These are phyloP conservation scores for Mucor lusitanicus DNA, from an alignment of 371 early-diverging fungal genomes.

Conservation along the genomic window DNA sequence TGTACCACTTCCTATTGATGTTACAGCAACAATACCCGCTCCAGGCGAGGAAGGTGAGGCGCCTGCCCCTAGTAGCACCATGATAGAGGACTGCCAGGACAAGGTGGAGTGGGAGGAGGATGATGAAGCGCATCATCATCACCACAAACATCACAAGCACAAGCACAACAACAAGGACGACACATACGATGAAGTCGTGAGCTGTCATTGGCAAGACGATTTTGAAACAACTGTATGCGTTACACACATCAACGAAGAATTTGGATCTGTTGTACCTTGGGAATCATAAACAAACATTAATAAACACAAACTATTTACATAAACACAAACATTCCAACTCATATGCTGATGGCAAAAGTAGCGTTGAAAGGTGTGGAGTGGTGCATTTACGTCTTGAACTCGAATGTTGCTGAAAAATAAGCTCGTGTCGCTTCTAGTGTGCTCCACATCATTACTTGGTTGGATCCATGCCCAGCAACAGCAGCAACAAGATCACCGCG, in stretches of 20 bases:
- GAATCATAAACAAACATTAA: neutral
- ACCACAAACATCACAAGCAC: neutral
- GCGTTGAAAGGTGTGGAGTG: too few species aligned
- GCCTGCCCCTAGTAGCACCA: too few species aligned
- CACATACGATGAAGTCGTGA: neutral
- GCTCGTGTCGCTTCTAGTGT: neutral
- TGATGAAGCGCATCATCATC: neutral
- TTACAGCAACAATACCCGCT: too few species aligned
- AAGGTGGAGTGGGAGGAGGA: neutral
- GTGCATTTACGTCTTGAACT: neutral
- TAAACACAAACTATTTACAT: neutral
- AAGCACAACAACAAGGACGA: neutral
- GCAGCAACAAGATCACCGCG: too few species aligned
- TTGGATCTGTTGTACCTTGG: neutral
- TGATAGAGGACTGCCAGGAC: neutral
- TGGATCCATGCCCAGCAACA: too few species aligned
- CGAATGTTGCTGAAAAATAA: neutral
- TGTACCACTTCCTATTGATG: neutral
- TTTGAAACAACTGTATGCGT: neutral
- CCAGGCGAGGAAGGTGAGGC: too few species aligned
- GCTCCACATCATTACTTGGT: neutral
- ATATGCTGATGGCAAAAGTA: too few species aligned
- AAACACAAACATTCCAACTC: too few species aligned
- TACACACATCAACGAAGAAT: neutral
- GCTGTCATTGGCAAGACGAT: neutral